Base-by-base conservation (phyloP, 2,329 filamentous ascomycete species). In the Lanzia echinophila region DNA sequence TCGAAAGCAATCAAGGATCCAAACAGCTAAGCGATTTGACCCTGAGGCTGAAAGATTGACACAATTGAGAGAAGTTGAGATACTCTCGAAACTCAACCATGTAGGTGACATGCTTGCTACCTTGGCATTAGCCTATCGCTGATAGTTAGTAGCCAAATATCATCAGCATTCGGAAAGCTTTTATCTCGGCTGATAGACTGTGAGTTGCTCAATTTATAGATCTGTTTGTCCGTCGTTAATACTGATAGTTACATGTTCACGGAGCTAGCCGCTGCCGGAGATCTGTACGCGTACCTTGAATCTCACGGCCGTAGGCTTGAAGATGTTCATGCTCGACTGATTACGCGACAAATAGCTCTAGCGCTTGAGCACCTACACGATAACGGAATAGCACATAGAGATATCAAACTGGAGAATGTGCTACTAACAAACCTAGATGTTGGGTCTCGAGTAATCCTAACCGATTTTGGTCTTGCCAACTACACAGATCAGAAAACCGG, bases 81-180 rank as follows among this genome's bases (percentile, higher is more conserved):
- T 82, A 32, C 71, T 83, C 38, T 73, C 74, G 10, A 74, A 76
- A 53, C 63, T 83, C 13, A 73, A 72, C 55, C 80, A 83, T 67
- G 80, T 81, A 69, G 55, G 76, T 62, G 8, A 39, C 3, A 32
- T 17, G 4, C 24, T 4, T 3, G 10, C 12, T 24, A n/a, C n/a
- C n/a, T 36, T n/a, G 3, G 20, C 11, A 13, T 22, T 6, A n/a
- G 15, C 2, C 3, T 15, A 10, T 22, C 2, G n/a, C 54, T 60
- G 19, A 58, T 20, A 34, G 7, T 11, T 28, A 34, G 22, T 44
- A 82, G 79, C 79, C 78, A 6, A 80, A 83, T 56, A 75, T 82
- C 44, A 67, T 81, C 6, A 68, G 71, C 12, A 77, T 80, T 52
- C 70, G 73, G 36, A 75, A 79, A 44, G 76, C 79, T 0, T 77